phyloP scores from a whole-genome alignment of 2,329 filamentous ascomycete genomes.

The Aureobasidium sp. region DNA sequence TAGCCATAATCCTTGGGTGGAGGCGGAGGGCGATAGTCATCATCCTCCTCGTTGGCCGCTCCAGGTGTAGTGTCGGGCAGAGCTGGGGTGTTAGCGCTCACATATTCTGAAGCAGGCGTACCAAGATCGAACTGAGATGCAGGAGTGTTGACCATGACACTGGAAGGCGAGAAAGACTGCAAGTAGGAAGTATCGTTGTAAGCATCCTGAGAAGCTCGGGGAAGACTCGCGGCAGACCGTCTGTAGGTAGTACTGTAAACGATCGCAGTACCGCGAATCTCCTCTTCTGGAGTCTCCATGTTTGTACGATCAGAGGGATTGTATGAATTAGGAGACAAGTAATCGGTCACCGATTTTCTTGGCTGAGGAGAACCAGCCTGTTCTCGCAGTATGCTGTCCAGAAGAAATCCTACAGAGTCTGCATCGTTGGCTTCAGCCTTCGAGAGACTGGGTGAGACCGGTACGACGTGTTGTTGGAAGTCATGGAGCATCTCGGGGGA shows the following conservation, averaged over 20 bases:
- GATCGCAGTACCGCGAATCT: conserved; percentile 7
- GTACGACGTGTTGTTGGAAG: conserved; percentile 27
- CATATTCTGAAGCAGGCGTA: neutral
- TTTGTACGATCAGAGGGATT: conserved; percentile 4
- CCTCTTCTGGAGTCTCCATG: conserved; percentile 11
- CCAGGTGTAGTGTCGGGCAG: conserved; percentile 1
- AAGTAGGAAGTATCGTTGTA: neutral
- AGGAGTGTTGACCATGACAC: conserved; percentile 14
- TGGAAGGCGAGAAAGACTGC: conserved; percentile 13
- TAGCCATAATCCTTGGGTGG: conserved; percentile 39
- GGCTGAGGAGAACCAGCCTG: neutral
- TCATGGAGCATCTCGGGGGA: conserved; percentile 29
- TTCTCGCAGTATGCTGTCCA: conserved; percentile 25
- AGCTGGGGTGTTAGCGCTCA: neutral
- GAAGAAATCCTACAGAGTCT: conserved; percentile 28
- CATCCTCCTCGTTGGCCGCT: conserved; percentile 29
- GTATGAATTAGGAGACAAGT: neutral
- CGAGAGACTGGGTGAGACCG: conserved; percentile 25
- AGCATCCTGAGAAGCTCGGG: conserved; percentile 8
- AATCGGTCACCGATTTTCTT: neutral
- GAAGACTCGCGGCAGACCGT: conserved; percentile 7
- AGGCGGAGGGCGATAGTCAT: conserved; percentile 33
- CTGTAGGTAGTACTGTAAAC: conserved; percentile 11
- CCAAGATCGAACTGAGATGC: conserved; percentile 6
- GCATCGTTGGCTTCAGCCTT: conserved; percentile 27